A percentile compares a stretch with the other conserved stretches of the same genome.
These are phyloP conservation scores for Ophiostoma piceae DNA, from an alignment of 2,329 filamentous ascomycete species.

Conservation along the genomic window DNA sequence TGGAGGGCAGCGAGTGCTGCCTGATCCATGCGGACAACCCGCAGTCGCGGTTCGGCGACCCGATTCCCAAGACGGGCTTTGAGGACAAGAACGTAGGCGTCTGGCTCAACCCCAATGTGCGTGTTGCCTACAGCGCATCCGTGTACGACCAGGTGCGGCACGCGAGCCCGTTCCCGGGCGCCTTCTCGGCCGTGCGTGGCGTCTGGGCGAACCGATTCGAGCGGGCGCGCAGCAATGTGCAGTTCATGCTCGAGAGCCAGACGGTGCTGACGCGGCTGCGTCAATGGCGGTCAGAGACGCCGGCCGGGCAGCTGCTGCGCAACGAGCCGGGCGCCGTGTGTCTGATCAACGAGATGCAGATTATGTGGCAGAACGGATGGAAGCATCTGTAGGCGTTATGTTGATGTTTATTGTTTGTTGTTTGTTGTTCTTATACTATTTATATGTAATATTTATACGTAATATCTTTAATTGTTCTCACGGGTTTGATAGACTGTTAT, in stretches of 20 bases:
- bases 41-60: constrained; percentile 35
- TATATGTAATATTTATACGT: neutral
- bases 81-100: constrained; percentile 43
- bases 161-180: constrained; percentile 42
- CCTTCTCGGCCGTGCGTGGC: constrained; percentile 46
- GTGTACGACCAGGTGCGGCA: constrained; percentile 48
- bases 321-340: constrained; percentile 45
- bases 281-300: constrained; percentile 38
- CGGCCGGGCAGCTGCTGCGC: constrained; percentile 31
- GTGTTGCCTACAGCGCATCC: constrained; percentile 56
- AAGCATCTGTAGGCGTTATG: constrained; percentile 43
- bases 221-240: constrained; percentile 42
- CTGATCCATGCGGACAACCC: constrained; percentile 69
- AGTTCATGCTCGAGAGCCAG: constrained; percentile 36
- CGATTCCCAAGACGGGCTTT: neutral
- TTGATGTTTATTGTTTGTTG: neutral
- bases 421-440: neutral
- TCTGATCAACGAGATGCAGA: constrained; percentile 56
- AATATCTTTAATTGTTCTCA: neutral
- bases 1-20: constrained; percentile 77
- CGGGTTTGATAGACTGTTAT: neutral
- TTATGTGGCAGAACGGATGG: constrained; percentile 55
- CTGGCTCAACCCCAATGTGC: constrained; percentile 63
- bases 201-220: constrained; percentile 54
- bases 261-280: constrained; percentile 40